Conservation (phyloP, 768 basidiomycete genomes). For the Kwoniella dejecticola region DNA sequence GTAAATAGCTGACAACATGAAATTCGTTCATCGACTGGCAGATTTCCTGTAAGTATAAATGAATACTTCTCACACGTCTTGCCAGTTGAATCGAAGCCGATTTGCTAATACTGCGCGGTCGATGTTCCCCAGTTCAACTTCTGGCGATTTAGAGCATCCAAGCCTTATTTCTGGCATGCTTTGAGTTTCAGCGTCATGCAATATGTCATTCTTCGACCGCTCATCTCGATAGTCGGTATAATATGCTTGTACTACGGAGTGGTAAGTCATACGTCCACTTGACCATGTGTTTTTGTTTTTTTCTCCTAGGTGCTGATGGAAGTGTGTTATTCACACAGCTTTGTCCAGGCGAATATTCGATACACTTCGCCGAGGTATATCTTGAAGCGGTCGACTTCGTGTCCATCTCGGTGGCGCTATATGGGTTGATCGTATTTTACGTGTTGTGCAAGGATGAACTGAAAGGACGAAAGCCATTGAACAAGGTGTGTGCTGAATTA, state of each 20-base stretch:
- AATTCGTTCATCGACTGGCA: too few species aligned
- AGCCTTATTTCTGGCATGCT: conserved; percentile 74
- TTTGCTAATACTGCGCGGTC: too few species aligned
- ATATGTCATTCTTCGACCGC: conserved; percentile 74
- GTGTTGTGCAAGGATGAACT: conserved; percentile 78
- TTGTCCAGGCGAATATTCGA: conserved; percentile 37
- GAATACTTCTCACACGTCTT: background rate
- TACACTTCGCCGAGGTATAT: conserved; percentile 46
- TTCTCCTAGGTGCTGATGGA: too few species aligned
- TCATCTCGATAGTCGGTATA: conserved; percentile 73
- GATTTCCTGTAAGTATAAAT: conserved; percentile 28
- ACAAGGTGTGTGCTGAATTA: conserved; percentile 59
- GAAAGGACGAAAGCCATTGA: conserved; percentile 70
- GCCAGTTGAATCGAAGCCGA: too few species aligned
- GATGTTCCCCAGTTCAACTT: conserved; percentile 88
- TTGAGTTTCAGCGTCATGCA: conserved; percentile 81
- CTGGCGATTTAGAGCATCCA: conserved; percentile 59
- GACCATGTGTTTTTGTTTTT: too few species aligned
- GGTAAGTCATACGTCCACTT: conserved; percentile 27
- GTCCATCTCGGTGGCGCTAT: conserved; percentile 84
- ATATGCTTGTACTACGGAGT: conserved; percentile 70
- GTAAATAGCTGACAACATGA: too few species aligned
- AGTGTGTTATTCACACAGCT: too few species aligned
- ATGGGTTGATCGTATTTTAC: conserved; percentile 82
- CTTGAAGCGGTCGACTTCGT: conserved; percentile 68